These are phyloP conservation scores for Yarrowia sp. DNA, from an alignment of 805 yeast genomes.

Conservation along the genomic window DNA sequence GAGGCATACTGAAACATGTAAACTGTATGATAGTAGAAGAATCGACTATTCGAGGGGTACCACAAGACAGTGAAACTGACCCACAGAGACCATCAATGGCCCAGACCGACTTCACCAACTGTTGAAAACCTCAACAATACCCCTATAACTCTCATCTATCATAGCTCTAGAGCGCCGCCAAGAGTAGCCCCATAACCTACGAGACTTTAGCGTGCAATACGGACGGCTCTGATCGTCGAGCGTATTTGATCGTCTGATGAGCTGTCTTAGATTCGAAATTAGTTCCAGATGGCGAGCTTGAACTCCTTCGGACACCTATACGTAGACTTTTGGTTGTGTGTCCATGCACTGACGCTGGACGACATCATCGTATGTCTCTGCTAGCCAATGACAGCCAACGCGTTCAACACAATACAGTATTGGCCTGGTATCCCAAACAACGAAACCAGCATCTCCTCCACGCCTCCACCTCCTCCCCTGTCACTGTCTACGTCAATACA, in stretches of 20 bases:
- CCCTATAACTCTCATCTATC: background rate
- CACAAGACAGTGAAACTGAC: too few species aligned
- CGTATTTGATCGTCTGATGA: conserved; percentile 19
- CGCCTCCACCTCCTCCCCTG: background rate
- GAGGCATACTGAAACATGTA: background rate
- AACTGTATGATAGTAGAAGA: too few species aligned
- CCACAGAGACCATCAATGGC: too few species aligned
- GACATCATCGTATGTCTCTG: too few species aligned
- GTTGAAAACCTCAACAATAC: too few species aligned
- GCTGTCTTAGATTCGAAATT: conserved; percentile 10
- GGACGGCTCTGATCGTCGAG: conserved; percentile 17
- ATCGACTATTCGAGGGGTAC: background rate
- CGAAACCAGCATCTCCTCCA: background rate
- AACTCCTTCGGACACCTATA: too few species aligned
- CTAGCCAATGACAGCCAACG: too few species aligned
- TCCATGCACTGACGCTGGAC: too few species aligned
- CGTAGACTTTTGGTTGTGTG: too few species aligned
- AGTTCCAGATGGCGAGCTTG: too few species aligned
- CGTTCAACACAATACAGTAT: background rate
- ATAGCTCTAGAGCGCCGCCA: background rate
- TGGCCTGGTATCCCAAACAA: background rate
- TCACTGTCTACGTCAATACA: background rate
- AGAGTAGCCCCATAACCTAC: conserved; percentile 12
- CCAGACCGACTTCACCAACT: too few species aligned
- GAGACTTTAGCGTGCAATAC: background rate